Conservation (phyloP, 441 rosid species). For the Syzygium syzygioides region DNA sequence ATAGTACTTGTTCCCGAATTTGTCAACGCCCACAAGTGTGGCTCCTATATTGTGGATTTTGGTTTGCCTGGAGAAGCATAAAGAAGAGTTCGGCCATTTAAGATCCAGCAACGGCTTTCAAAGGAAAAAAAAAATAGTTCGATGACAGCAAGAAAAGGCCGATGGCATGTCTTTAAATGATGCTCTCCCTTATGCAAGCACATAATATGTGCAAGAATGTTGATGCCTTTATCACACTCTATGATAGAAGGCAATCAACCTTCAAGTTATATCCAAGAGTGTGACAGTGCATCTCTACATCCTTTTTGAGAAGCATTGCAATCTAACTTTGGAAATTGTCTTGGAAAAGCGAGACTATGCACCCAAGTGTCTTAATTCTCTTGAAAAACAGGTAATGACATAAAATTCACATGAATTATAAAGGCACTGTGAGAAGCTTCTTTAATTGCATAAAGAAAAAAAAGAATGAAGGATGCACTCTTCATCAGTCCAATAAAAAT, state of each 20-base stretch:
- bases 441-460: not conserved
- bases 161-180: not conserved
- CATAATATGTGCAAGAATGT: not conserved
- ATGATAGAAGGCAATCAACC: not conserved
- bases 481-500: not conserved
- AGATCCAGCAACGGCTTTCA: not conserved
- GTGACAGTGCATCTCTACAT: not conserved
- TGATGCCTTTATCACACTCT: not conserved
- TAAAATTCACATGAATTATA: not conserved
- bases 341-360: not conserved
- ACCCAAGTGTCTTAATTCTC: not conserved
- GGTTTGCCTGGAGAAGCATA: constrained; percentile 58
- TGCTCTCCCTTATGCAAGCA: not conserved
- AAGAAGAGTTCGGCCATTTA: not conserved
- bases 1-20: constrained; percentile 87
- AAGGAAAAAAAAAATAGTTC: constrained; percentile 6
- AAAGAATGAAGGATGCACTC: not conserved
- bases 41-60: constrained; percentile 91
- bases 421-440: not conserved
- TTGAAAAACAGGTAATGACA: not conserved
- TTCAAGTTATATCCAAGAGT: not conserved
- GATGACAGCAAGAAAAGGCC: constrained; percentile 3
- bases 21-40: constrained; percentile 80
- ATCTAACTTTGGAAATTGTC: not conserved
- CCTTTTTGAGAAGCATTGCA: not conserved